Conservation (phyloP, 2,329 filamentous ascomycete species). For the Zopfia rhizophila region DNA sequence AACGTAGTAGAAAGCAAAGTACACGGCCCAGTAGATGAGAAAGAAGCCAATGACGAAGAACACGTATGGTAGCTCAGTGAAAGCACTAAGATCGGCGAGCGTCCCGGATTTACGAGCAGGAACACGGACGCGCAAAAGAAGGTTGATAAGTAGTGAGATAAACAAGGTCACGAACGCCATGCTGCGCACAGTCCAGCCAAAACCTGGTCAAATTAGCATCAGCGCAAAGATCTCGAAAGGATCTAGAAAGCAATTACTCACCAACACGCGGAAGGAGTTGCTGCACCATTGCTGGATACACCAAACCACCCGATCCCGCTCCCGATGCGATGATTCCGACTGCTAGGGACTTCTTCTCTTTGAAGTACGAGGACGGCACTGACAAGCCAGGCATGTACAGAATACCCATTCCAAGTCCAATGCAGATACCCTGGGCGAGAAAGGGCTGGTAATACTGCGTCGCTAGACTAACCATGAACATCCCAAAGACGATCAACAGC, state of each 20-base stretch:
- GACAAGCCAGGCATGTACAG: conserved; percentile 65
- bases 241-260: too few species aligned
- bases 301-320: conserved; percentile 40
- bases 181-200: conserved; percentile 71
- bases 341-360: conserved; percentile 40
- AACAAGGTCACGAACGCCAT: conserved; percentile 59
- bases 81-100: conserved; percentile 49
- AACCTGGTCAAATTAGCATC: too few species aligned
- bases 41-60: conserved; percentile 42
- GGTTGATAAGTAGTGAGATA: conserved; percentile 22
- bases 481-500: conserved; percentile 46
- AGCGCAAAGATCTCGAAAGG: too few species aligned
- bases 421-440: conserved; percentile 64
- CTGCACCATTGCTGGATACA: conserved; percentile 46
- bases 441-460: conserved; percentile 48
- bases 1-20: conserved; percentile 54
- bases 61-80: conserved; percentile 47
- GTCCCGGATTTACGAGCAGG: conserved; percentile 51
- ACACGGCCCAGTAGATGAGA: conserved; percentile 42
- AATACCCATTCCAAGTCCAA: conserved; percentile 64
- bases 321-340: conserved; percentile 41
- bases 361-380: conserved; percentile 58
- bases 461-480: conserved; percentile 41
- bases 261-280: conserved; percentile 41
- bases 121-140: conserved; percentile 19